Percentiles rank a stretch among this genome's conserved stretches.
These are phyloP conservation scores for Ceratocystis papillata DNA, from an alignment of 2,329 filamentous ascomycete genomes.

Conservation along the genomic window DNA sequence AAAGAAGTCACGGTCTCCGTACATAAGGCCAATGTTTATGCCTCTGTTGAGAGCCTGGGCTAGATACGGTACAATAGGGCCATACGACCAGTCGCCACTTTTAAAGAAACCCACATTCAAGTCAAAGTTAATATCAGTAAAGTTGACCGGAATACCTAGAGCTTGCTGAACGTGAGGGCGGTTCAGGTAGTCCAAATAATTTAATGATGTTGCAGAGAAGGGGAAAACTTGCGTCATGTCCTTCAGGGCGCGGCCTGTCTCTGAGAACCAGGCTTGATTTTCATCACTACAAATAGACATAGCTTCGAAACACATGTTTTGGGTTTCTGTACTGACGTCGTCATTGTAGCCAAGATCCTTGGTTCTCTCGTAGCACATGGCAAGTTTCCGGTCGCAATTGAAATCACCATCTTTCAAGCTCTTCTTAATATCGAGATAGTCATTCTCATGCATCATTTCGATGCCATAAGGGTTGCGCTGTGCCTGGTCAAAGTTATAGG, in stretches of 20 bases:
- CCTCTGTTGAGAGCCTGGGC: conserved; percentile 50
- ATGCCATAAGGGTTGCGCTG: conserved; percentile 57
- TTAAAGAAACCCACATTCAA: conserved; percentile 43
- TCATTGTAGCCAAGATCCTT: conserved; percentile 34
- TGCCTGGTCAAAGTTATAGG: conserved; percentile 47
- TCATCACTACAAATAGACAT: conserved; percentile 24
- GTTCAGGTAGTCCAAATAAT: conserved; percentile 56
- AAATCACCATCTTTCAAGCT: conserved; percentile 27
- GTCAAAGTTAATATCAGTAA: conserved; percentile 52
- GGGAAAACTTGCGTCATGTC: conserved; percentile 47
- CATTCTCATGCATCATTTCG: conserved; percentile 38
- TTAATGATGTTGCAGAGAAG: conserved; percentile 53
- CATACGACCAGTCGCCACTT: conserved; percentile 18
- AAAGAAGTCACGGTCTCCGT: conserved; percentile 54
- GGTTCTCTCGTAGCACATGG: conserved; percentile 29
- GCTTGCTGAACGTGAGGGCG: conserved; percentile 45
- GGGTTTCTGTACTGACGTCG: conserved; percentile 29
- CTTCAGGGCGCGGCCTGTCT: conserved; percentile 46
- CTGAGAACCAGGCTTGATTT: background rate
- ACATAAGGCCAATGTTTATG: conserved; percentile 60
- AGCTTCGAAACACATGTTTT: conserved; percentile 27
- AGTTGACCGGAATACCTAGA: conserved; percentile 54
- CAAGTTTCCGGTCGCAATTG: background rate
- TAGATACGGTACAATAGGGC: conserved; percentile 34
- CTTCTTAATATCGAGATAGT: background rate